A percentile compares a stretch with the other conserved stretches of the same genome.
Evolutionary conservation across 2,329 filamentous ascomycete species (phyloP).

Genomic region (Fusarium secorum): DNA sequence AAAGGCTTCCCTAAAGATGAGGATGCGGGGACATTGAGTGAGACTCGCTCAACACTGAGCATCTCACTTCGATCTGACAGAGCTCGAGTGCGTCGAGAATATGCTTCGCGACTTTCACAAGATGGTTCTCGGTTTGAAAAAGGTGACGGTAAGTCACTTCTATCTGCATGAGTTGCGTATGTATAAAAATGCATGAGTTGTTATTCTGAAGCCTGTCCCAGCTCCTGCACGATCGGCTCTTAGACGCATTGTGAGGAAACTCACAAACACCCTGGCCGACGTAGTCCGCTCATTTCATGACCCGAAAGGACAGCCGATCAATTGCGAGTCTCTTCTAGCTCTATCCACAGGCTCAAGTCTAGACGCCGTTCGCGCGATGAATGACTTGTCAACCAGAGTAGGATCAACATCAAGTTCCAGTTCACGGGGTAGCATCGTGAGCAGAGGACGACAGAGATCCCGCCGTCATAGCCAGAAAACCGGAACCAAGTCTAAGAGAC

Average conservation of each 20-base stretch:
- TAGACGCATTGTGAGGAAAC: slow-evolving; percentile 52
- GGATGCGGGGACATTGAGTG: slow-evolving; percentile 36
- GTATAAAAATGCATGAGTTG: slow-evolving; percentile 8
- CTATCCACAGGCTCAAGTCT: slow-evolving; percentile 57
- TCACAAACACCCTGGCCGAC: slow-evolving; percentile 53
- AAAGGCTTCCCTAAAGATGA: slow-evolving; percentile 45
- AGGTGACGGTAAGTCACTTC: slow-evolving; percentile 56
- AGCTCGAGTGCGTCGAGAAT: slow-evolving; percentile 52
- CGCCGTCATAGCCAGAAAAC: slow-evolving; percentile 15
- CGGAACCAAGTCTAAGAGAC: slow-evolving; percentile 10
- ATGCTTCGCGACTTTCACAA: slow-evolving; percentile 51
- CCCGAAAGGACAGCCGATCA: slow-evolving; percentile 45
- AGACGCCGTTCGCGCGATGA: slow-evolving; percentile 59
- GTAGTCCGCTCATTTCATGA: slow-evolving; percentile 48
- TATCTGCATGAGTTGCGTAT: neutral
- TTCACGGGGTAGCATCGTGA: slow-evolving; percentile 25
- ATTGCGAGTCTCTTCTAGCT: slow-evolving; percentile 57
- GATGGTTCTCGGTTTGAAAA: slow-evolving; percentile 53
- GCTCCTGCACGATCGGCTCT: slow-evolving; percentile 51
- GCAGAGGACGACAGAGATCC: slow-evolving; percentile 28
- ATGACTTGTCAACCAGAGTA: slow-evolving; percentile 53
- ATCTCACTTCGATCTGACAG: slow-evolving; percentile 52
- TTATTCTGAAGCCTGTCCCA: slow-evolving; percentile 36
- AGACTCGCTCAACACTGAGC: slow-evolving; percentile 40
- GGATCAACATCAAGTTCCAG: slow-evolving; percentile 25